Base-by-base conservation (phyloP, 2,329 filamentous ascomycete genomes). In the Mycosphaerella sp. region DNA sequence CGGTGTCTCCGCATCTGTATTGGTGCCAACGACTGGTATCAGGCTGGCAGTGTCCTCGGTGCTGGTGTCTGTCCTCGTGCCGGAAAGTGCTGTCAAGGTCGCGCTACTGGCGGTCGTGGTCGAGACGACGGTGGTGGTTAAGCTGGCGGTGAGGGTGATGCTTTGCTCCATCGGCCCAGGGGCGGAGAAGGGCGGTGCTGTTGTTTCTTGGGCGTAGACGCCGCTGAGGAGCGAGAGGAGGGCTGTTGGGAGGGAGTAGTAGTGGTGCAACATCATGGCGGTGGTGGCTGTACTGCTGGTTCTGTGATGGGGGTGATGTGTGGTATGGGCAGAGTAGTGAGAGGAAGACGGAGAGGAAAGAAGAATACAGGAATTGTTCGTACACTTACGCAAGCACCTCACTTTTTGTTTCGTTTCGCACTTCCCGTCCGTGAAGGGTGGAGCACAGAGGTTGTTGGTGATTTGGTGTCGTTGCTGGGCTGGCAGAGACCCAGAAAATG, bases 131-230 rank as follows among this genome's bases (percentile, higher is more conserved):
- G 26, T 45, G n/a, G 21, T 14, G 9, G 49, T 21, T 4, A 31
- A 11, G 32, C 42, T 34, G 1, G 48, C 41, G 3, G 50, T 41
- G n/a, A 47, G 17, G 8, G 50, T 41, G 1, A 47, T 4, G 38
- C 14, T 41, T 14, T 46, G 50, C 29, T 52, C 43, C 36, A 46
- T 46, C 2, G 50, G 42, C 17, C 42, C 8, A 10, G 50, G 50
- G 17, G 43, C 43, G 5, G 31, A 29, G 36, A 41, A 46, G 9
- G 11, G 7, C 9, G 34, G 40, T 21, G 53, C 48, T 26, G 44
- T 34, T 9, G 32, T 50, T 40, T 50, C 46, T 52, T 56, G 54
- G 1, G 48, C 54, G 11, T 26, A 39, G 4, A 45, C 34, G 39
- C 26, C 36, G 39, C 42, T 36, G 9, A 49, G 29, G 2, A 56